Conservation (phyloP, 2,329 filamentous ascomycete species). For the Fusarium albidum region DNA sequence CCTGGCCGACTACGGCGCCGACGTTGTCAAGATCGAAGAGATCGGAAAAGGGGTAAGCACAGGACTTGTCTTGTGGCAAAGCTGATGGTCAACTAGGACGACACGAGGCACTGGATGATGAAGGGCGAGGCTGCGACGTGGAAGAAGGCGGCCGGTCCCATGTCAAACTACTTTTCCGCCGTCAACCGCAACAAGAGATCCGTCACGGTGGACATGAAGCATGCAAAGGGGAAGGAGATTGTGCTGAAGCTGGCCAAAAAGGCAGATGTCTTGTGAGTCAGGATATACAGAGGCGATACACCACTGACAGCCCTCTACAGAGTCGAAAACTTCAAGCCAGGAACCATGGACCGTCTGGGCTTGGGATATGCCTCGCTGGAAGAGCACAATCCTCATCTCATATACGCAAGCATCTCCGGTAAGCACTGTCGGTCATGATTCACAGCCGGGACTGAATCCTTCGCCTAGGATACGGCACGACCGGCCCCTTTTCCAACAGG, state of each 20-base stretch:
- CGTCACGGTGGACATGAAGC: conserved; percentile 45
- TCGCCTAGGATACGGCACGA: conserved; percentile 36
- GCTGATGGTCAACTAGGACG: conserved; percentile 24
- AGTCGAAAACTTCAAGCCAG: conserved; percentile 54
- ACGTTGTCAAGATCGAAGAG: conserved; percentile 50
- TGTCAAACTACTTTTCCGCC: conserved; percentile 53
- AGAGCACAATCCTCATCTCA: conserved; percentile 48
- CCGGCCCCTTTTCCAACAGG: conserved; percentile 51
- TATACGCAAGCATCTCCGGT: conserved; percentile 52
- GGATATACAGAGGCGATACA: too few species aligned
- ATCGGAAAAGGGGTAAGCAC: conserved; percentile 37
- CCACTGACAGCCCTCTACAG: too few species aligned
- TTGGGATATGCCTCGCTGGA: conserved; percentile 50
- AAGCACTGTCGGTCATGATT: too few species aligned
- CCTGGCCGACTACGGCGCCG: conserved; percentile 54
- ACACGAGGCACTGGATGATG: conserved; percentile 30
- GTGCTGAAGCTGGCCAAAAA: conserved; percentile 46
- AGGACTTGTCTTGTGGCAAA: too few species aligned
- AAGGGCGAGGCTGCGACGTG: conserved; percentile 37
- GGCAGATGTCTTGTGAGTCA: conserved; percentile 42
- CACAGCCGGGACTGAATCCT: too few species aligned
- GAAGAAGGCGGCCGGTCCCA: conserved; percentile 37
- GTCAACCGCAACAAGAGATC: conserved; percentile 56
- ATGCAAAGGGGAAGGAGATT: conserved; percentile 40
- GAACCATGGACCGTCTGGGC: conserved; percentile 50